Evolutionary conservation across 805 yeast species (phyloP), one percentile per base, ranked within the genome.

Genomic region (Cyberlindnera japonica): DNA sequence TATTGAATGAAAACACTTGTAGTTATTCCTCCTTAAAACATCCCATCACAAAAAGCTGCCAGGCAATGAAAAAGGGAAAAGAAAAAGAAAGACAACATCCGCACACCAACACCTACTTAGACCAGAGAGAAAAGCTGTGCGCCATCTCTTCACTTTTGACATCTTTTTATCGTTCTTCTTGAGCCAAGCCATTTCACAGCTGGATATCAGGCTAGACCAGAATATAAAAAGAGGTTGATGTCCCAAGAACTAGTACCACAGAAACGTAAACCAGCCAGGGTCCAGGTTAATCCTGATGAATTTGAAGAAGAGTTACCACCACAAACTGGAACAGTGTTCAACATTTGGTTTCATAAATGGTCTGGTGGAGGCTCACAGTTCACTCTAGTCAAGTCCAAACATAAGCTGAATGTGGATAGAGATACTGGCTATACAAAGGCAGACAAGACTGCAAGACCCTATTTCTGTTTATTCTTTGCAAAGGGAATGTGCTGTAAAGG

Each of bases 331-430:
- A 75, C 79, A 7, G 77, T 79, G 0, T 90, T 83, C 67, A 90
- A 90, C 54, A 71, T 87, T 13, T 90, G 97, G 97, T 90, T 77
- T 60, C 69, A 82, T 41, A 83, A 82, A 59, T 90, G 96, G 96
- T 78, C 93, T 7, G 77, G 77, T 23, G 77, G 77, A 18, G 60
- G 68, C 14, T 69, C 66, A 22, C 62, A 57, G 14, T 47, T 48
- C 34, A 45, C 41, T 31, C 62, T 64, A 65, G 66, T 63, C 58
- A 75, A 57, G 63, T 74, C 79, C 59, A 84, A 73, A 24, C 78
- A 74, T 51, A 65, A 80, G 43, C 78, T 91, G 35, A 65, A 80
- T 46, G 68, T 83, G 8, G 68, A 58, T 12, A 55, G 59, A 34
- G 96, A 91, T 54, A 61, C 85, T 0, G 97, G 98, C 0, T 73